phyloP scores from a whole-genome alignment of 163 green algal species.

The Chlorella variabilis region DNA sequence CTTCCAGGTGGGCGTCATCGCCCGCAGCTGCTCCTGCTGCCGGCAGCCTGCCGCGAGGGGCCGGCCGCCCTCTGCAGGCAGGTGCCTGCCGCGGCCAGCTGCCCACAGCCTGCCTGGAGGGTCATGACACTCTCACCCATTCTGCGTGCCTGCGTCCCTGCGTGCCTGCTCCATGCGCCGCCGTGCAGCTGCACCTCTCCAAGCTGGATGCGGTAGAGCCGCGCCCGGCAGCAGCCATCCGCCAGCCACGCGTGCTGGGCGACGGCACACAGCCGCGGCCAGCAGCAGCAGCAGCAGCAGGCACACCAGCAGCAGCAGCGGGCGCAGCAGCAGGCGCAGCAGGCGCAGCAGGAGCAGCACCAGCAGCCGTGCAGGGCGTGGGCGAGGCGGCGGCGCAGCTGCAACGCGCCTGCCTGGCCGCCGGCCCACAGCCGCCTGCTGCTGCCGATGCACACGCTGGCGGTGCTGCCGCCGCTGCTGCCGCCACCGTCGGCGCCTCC shows the following conservation, averaged over 20 bases:
- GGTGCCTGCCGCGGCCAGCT: too few relatives aligned
- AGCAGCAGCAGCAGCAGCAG: not conserved
- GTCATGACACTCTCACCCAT: too few relatives aligned
- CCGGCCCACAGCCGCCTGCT: not conserved
- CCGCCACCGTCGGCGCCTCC: not conserved
- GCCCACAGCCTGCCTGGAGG: too few relatives aligned
- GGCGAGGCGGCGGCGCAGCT: not conserved
- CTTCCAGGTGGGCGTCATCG: slow-evolving; percentile 71
- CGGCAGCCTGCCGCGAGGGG: too few relatives aligned
- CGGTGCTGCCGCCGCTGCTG: not conserved
- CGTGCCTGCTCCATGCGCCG: too few relatives aligned
- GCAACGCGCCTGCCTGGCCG: not conserved
- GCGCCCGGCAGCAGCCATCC: slow-evolving; percentile 3
- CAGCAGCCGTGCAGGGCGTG: not conserved
- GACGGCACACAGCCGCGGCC: not conserved
- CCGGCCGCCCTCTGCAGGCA: too few relatives aligned
- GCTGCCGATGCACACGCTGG: not conserved
- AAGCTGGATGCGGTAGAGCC: slow-evolving; percentile 67
- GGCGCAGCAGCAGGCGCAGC: not conserved
- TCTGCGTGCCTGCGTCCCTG: too few relatives aligned
- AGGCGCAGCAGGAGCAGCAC: not conserved
- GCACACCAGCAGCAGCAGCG: not conserved
- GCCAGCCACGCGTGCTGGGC: slow-evolving; percentile 43
- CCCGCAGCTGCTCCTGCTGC: not conserved
- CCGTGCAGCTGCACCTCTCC: slow-evolving; percentile 63